phyloP scores from a whole-genome alignment of 805 yeast genomes.

The Saccharomyces mikatae region DNA sequence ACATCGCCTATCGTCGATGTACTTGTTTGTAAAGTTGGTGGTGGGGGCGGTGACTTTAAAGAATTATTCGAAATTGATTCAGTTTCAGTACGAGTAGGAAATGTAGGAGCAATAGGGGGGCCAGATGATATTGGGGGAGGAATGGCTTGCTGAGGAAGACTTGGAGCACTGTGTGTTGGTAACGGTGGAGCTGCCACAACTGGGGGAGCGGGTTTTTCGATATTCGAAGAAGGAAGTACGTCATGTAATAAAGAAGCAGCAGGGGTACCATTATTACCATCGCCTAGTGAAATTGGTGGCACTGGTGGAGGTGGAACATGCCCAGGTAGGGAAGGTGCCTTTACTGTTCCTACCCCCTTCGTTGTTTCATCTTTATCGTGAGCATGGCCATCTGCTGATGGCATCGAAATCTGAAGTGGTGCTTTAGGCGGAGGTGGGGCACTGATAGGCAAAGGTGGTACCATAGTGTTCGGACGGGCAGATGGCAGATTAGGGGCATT shows the following conservation, averaged over 20 bases:
- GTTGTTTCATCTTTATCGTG: constrained; percentile 2
- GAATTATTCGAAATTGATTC: constrained; percentile 1
- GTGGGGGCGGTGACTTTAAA: constrained; percentile 14
- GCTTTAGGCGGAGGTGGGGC: constrained; percentile 15
- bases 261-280: constrained; percentile 8
- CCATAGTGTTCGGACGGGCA: constrained; percentile 4
- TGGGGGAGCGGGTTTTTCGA: constrained; percentile 6
- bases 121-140: constrained; percentile 11
- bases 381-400: constrained; percentile 11
- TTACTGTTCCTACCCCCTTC: background rate
- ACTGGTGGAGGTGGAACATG: constrained; percentile 29
- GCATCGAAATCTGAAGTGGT: constrained; percentile 4
- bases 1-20: constrained; percentile 6
- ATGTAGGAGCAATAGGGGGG: constrained; percentile 8
- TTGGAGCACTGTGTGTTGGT: constrained; percentile 11
- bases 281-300: constrained; percentile 6
- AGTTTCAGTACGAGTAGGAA: constrained; percentile 5
- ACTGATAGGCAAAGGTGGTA: constrained; percentile 6
- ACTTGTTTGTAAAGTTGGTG: constrained; percentile 11
- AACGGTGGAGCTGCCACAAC: constrained; percentile 18
- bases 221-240: constrained; percentile 23
- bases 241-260: constrained; percentile 16
- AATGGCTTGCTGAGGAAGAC: constrained; percentile 12
- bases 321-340: constrained; percentile 19
- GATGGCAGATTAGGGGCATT: constrained; percentile 1